Evolutionary conservation across 2,329 filamentous ascomycete genomes (phyloP).

Genomic region (Aspergillus jensenii): DNA sequence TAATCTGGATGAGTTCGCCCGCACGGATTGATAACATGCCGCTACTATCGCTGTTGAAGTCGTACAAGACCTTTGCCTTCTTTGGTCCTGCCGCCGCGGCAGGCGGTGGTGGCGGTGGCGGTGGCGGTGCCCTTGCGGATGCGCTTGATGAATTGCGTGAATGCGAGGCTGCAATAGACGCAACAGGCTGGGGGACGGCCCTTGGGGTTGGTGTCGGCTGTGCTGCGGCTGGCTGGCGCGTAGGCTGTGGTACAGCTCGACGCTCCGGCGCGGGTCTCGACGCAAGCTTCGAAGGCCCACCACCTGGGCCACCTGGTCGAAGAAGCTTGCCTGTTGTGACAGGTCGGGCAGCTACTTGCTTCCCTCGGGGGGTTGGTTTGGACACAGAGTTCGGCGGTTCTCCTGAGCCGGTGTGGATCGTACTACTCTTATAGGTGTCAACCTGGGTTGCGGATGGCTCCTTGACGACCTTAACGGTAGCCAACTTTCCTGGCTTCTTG

Average conservation of each 20-base stretch:
- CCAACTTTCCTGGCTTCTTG: conserved; percentile 94
- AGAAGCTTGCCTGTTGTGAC: conserved; percentile 94
- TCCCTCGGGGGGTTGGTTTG: conserved; percentile 80
- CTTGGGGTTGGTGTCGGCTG: conserved; percentile 35
- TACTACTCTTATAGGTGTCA: conserved; percentile 92
- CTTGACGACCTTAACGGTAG: conserved; percentile 84
- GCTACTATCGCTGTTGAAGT: conserved; percentile 79
- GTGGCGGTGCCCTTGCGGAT: conserved; percentile 64
- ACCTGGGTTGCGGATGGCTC: conserved; percentile 70
- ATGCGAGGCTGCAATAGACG: conserved; percentile 41
- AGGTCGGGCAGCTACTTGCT: conserved; percentile 80
- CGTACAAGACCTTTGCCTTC: conserved; percentile 89
- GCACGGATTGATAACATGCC: conserved; percentile 81
- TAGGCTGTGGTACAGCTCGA: conserved; percentile 36
- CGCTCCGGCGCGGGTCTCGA: conserved; percentile 38
- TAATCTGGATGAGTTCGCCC: conserved; percentile 80
- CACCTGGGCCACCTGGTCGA: conserved; percentile 81
- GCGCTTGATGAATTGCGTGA: conserved; percentile 55
- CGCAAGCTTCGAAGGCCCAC: conserved; percentile 71
- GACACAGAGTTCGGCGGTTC: conserved; percentile 82
- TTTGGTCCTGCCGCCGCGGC: conserved; percentile 52
- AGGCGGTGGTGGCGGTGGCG: conserved; percentile 65
- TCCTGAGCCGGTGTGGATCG: conserved; percentile 81
- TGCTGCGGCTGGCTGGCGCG: conserved; percentile 35
- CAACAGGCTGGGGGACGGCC: conserved; percentile 49